These are phyloP conservation scores for Dalbergia cochinchinensis DNA, from an alignment of 306 rosid genomes.

Conservation along the genomic window DNA sequence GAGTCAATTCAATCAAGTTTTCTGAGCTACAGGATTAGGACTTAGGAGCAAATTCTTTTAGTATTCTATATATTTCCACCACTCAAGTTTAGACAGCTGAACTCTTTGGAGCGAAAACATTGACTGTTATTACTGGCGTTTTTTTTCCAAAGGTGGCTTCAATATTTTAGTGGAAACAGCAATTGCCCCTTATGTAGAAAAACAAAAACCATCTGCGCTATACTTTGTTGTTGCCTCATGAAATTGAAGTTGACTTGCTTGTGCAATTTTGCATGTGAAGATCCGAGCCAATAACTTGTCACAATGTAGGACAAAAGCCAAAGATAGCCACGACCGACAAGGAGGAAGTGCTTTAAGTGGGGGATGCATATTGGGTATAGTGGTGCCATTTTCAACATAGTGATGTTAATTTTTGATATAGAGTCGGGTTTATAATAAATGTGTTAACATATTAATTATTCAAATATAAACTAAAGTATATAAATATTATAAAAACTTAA, in stretches of 20 bases:
- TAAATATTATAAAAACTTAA: too few relatives aligned
- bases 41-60: too few relatives aligned
- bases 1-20: background rate
- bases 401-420: too few relatives aligned
- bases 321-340: conserved; percentile 7
- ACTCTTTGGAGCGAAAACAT: background rate
- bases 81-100: background rate
- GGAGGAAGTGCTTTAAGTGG: conserved; percentile 5
- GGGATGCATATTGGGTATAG: conserved; percentile 15
- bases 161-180: conserved; percentile 18
- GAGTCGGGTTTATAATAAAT: too few relatives aligned
- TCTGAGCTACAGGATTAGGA: too few relatives aligned
- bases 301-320: conserved; percentile 2
- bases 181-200: conserved; percentile 36
- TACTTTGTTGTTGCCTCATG: background rate
- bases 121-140: background rate
- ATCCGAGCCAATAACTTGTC: background rate
- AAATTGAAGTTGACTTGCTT: conserved; percentile 36
- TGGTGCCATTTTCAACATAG: conserved; percentile 19
- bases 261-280: conserved; percentile 11
- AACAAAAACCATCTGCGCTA: background rate
- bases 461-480: too few relatives aligned
- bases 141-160: conserved; percentile 11
- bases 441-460: too few relatives aligned
- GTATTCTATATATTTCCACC: background rate